Percentiles rank a stretch among this genome's conserved stretches.
Evolutionary conservation across 2,329 filamentous ascomycete species (phyloP).

Genomic region (Alternaria triticina): DNA sequence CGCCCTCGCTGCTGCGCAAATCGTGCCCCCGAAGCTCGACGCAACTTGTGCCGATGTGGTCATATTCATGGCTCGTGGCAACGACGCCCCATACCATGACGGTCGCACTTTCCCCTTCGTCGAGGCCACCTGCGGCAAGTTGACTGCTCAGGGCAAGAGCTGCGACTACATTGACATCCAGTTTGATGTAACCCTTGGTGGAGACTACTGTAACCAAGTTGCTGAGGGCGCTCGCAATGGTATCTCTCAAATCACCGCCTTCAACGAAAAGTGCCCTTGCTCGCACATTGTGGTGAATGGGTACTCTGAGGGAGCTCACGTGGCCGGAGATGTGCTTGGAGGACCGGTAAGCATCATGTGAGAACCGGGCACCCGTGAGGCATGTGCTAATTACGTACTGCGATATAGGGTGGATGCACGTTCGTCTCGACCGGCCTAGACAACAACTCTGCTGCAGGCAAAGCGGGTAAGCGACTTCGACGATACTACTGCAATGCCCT

Average conservation of each 20-base stretch:
- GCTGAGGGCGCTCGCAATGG: constrained; percentile 27
- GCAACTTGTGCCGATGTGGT: constrained; percentile 28
- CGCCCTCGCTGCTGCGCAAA: constrained; percentile 15
- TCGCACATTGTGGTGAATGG: constrained; percentile 64
- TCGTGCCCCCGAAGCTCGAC: constrained; percentile 35
- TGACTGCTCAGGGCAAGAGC: constrained; percentile 25
- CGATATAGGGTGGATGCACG: constrained; percentile 19
- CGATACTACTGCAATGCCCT: not conserved
- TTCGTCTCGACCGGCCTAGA: constrained; percentile 23
- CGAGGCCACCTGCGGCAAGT: constrained; percentile 28
- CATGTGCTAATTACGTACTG: not conserved
- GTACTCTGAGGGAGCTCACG: constrained; percentile 66
- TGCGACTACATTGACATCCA: constrained; percentile 33
- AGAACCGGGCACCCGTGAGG: not conserved
- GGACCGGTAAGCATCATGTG: constrained; percentile 38
- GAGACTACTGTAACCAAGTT: constrained; percentile 26
- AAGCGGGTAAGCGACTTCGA: constrained; percentile 21
- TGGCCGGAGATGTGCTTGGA: constrained; percentile 64
- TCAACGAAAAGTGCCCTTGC: constrained; percentile 60
- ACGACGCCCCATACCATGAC: constrained; percentile 30
- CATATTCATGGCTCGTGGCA: constrained; percentile 33
- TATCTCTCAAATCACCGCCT: constrained; percentile 56
- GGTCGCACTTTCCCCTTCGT: constrained; percentile 25
- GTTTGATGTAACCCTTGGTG: constrained; percentile 20
- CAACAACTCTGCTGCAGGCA: constrained; percentile 24